Conservation (phyloP, 805 yeast species). For the Ogataea neopini region DNA sequence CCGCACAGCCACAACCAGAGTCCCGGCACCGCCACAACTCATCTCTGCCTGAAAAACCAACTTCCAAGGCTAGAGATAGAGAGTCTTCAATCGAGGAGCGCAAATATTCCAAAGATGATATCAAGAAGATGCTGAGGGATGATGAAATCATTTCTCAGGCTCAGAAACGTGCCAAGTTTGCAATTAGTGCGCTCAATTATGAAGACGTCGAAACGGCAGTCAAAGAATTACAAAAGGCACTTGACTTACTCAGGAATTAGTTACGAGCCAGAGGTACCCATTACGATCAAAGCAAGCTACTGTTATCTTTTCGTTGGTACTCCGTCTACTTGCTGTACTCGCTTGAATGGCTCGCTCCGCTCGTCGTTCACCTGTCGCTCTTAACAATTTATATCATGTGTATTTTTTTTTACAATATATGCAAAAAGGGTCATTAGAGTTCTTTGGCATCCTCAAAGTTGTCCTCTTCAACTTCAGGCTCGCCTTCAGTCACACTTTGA, state of each 20-base stretch:
- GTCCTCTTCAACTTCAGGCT: slow-evolving; percentile 15
- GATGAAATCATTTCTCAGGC: slow-evolving; percentile 58
- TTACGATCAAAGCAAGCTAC: slow-evolving; percentile 2
- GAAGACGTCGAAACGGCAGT: slow-evolving; percentile 74
- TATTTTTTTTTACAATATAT: neutral
- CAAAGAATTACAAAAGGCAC: slow-evolving; percentile 55
- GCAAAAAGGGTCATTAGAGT: slow-evolving; percentile 5
- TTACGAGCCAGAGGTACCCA: neutral
- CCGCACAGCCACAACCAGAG: neutral
- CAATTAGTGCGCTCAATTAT: slow-evolving; percentile 75
- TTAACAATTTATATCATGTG: neutral
- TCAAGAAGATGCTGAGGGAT: slow-evolving; percentile 51
- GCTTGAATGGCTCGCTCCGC: neutral
- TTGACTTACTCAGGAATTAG: slow-evolving; percentile 41
- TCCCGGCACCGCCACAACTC: neutral
- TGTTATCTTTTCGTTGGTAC: too few relatives aligned
- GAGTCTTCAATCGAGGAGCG: slow-evolving; percentile 10
- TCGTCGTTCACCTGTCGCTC: too few relatives aligned
- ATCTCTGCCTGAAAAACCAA: slow-evolving; percentile 10
- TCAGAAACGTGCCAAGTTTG: slow-evolving; percentile 72
- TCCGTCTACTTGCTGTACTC: too few relatives aligned
- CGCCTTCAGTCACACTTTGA: neutral
- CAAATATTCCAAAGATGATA: slow-evolving; percentile 36
- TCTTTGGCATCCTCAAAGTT: slow-evolving; percentile 29
- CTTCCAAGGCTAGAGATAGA: slow-evolving; percentile 10